Evolutionary conservation across 1,139 yeast genomes (phyloP).

Genomic region (Pneumocystis carinii): DNA sequence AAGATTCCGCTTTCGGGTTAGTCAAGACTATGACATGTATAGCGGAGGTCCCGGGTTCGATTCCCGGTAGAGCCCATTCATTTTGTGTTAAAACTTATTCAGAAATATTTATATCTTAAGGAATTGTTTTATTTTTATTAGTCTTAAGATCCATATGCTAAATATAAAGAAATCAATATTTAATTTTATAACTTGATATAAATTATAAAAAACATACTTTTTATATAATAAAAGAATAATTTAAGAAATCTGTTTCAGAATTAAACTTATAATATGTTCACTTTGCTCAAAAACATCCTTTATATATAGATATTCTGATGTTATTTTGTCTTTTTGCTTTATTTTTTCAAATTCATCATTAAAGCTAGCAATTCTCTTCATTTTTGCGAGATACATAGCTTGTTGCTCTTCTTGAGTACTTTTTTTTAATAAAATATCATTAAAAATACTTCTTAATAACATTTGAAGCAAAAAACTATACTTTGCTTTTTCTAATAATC

Average conservation of each 20-base stretch:
- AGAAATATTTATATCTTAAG: too few relatives aligned
- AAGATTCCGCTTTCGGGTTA: neutral
- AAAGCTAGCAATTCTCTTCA: neutral
- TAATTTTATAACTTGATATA: too few relatives aligned
- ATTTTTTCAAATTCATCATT: neutral
- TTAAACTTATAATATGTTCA: neutral
- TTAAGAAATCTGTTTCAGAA: neutral
- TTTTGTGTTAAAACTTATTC: too few relatives aligned
- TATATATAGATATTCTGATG: neutral
- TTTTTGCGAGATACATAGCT: neutral
- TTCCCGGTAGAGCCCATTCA: neutral
- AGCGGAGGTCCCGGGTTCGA: conserved; percentile 1
- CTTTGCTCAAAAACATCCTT: neutral
- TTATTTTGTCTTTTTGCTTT: neutral
- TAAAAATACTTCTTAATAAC: neutral
- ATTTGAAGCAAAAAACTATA: neutral
- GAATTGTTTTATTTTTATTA: neutral
- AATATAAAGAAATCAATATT: too few relatives aligned
- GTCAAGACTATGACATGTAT: neutral
- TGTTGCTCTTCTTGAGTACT: neutral
- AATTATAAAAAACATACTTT: neutral
- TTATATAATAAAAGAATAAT: neutral
- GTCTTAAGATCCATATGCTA: neutral
- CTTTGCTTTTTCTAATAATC: neutral
- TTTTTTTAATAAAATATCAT: neutral